Conservation (phyloP, 257 asterid genomes). For the Solanum clarkiae region DNA sequence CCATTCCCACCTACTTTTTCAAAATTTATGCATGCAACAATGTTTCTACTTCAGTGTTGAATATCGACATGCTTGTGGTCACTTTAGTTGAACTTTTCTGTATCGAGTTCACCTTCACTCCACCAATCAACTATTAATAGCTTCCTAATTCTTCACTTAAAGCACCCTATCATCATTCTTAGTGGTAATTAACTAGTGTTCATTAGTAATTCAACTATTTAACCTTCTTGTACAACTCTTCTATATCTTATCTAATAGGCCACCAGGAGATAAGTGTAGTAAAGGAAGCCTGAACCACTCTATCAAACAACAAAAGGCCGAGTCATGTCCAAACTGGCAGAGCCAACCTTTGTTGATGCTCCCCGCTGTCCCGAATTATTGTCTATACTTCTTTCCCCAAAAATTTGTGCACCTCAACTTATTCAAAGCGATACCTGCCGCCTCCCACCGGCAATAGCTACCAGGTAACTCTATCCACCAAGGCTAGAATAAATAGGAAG, state of each 20-base stretch:
- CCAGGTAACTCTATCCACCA: too few relatives aligned
- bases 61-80: not conserved
- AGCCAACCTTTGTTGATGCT: not conserved
- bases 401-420: too few relatives aligned
- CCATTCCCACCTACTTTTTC: not conserved
- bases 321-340: not conserved
- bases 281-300: not conserved
- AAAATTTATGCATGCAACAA: not conserved
- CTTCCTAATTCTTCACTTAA: not conserved
- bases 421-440: too few relatives aligned
- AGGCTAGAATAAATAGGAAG: too few relatives aligned
- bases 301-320: not conserved
- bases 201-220: not conserved
- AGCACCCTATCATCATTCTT: not conserved
- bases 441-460: too few relatives aligned
- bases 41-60: not conserved
- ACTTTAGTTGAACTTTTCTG: not conserved
- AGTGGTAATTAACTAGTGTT: not conserved
- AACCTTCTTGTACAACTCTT: not conserved
- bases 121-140: not conserved
- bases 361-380: not conserved
- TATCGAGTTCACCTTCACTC: not conserved
- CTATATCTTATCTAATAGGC: not conserved
- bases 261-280: not conserved
- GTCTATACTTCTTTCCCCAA: too few relatives aligned